Evolutionary conservation across 805 yeast species (phyloP), one percentile per base, ranked within the genome.

Genomic region (Lachancea fermentati): DNA sequence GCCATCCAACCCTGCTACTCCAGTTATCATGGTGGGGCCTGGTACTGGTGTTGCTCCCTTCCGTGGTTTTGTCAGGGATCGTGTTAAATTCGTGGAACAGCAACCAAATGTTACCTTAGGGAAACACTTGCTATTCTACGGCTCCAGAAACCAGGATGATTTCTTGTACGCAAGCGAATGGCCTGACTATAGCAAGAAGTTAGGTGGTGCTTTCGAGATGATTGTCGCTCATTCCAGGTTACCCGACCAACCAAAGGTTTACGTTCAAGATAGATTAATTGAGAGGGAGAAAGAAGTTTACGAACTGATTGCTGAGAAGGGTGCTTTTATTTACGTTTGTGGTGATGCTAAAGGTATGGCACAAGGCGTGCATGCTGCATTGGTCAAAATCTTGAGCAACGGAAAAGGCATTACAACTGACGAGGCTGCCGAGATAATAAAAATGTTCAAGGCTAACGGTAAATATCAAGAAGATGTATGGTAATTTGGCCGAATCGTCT

Each of bases 21-120:
- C 97, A 13, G 73, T 91, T 16, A 87, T 91, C 54, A 77, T 89
- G 83, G 75, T 91, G 56, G 98, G 98, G 19, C 97, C 98, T 34
- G 98, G 98, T 49, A 93, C 98, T 3, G 98, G 98, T 63, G 91
- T 91, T 37, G 97, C 98, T 7, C 98, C 98, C 46, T 86, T 93
- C 71, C 81, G 98, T 68, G 98, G 95, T 3, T 91, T 91, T 51
- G 65, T 91, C 28, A 80, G 94, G 68, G 98, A 91, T 60, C 81
- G 89, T 55, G 84, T 80, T n/a, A 61, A 67, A 30, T 75, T 69
- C 56, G 66, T 66, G 9, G 69, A 69, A 43, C 61, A 60, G 34
- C 69, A 71, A 49, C 51, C 48, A 7, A 45, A 41, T 16, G 62
- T 62, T 39, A 75, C 69, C 8, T 66, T 85, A 34, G 97, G 97